Conservation (phyloP, 148 eudicot species). For the Nepenthes gracilis region DNA sequence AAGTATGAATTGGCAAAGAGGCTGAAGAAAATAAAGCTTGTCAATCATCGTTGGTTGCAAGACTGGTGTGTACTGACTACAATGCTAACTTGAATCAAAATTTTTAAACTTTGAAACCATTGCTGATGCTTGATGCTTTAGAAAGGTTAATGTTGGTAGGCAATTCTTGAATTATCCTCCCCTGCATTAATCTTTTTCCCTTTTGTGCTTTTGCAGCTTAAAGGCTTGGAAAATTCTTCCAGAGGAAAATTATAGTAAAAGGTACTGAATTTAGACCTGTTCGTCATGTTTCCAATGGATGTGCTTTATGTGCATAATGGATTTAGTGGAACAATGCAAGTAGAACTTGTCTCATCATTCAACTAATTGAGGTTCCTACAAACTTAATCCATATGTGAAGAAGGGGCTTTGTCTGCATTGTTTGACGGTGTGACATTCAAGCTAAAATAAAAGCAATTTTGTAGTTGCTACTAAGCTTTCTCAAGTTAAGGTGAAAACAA, state of each 20-base stretch:
- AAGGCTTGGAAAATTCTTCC: constrained; percentile 78
- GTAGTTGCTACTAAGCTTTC: too few species aligned
- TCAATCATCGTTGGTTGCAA: constrained; percentile 83
- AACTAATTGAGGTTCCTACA: too few species aligned
- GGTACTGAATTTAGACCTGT: constrained; percentile 26
- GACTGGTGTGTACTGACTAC: constrained; percentile 46
- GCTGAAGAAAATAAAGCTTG: constrained; percentile 48
- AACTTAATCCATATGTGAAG: too few species aligned
- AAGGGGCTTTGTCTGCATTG: background rate
- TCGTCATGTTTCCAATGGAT: background rate
- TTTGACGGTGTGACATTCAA: too few species aligned
- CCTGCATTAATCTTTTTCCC: background rate
- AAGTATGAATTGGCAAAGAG: constrained; percentile 77
- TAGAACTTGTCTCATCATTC: too few species aligned
- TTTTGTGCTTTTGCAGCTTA: constrained; percentile 40
- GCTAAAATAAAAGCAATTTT: too few species aligned
- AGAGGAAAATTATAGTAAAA: constrained; percentile 57
- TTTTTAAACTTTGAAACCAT: background rate
- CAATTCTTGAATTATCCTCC: background rate
- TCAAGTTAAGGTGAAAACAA: too few species aligned
- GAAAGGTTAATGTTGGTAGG: too few species aligned
- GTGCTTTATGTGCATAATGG: too few species aligned
- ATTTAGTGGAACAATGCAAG: too few species aligned
- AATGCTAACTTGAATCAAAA: background rate
- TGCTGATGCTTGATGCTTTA: too few species aligned